Evolutionary conservation across 2,329 filamentous ascomycete species (phyloP), one percentile per base, ranked within the genome.

Genomic region (Xylaria sp.): DNA sequence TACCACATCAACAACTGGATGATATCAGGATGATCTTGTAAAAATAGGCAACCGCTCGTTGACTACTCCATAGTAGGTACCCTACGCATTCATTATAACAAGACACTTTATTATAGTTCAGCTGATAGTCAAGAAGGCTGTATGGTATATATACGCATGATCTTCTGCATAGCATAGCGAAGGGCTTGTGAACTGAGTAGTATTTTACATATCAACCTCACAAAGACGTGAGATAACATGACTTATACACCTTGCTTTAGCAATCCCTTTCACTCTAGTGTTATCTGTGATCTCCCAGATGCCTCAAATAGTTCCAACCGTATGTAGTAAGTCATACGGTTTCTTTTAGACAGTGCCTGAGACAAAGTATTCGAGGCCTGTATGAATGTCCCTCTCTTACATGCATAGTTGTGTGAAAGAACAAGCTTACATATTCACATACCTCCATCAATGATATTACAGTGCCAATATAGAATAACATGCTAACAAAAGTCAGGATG

Each of bases 31-130:
- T 58, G 37, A 23, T 32, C 9, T 39, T 39, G 1, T 13, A 41
- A 46, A 58, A 23, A 46, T 46, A 60, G 13, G 56, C 39, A 60
- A 48, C 55, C 55, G 48, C n/a, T n/a, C 13, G 46, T 10, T 9
- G 13, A 23, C 18, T 32, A 15, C 4, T 9, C 39, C 50, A 13
- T 50, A 12, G 12, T 28, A 51, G 15, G 28, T 34, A 13, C 34
- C 44, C 15, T 44, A 10, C 3, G 23, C 3, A 18, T 5, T 44
- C 6, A 37, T 13, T 2, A 37, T 32, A 50, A 44, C 13, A 13
- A 15, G 39, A 44, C 13, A 5, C 39, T 2, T 12, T 5, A 6
- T 39, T 13, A 32, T n/a, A 3, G 20, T 20, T 37, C 20, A 39
- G 9, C 3, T 18, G 25, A n/a, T 28, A 3, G 28, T 28, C 28